phyloP scores from a whole-genome alignment of 108 stramenopile species.

The Cylindrotheca fusiformis region DNA sequence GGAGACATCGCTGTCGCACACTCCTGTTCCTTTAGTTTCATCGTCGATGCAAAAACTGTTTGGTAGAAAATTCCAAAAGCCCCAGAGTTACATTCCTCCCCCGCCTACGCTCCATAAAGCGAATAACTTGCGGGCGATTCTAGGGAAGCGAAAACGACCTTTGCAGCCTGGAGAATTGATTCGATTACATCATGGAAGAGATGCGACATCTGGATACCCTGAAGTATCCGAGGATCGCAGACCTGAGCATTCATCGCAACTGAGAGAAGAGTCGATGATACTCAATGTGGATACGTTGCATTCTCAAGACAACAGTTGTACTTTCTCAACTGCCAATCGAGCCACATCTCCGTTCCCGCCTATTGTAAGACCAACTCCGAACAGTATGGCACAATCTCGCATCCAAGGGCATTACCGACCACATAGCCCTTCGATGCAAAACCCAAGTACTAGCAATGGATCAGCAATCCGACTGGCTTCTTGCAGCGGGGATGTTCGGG shows the following conservation, averaged over 20 bases:
- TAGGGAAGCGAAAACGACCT: constrained; percentile 28
- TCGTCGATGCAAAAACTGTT: constrained; percentile 63
- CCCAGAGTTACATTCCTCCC: constrained; percentile 36
- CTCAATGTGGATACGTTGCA: too few species aligned
- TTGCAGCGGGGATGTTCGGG: neutral
- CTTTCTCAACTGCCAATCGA: neutral
- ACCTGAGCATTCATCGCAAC: neutral
- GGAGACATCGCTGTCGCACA: neutral
- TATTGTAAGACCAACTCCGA: neutral
- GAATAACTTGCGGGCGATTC: constrained; percentile 8
- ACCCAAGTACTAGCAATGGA: neutral
- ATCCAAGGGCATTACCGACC: neutral
- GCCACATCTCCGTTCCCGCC: neutral
- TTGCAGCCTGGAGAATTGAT: constrained; percentile 50
- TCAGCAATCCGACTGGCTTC: neutral
- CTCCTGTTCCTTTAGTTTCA: constrained; percentile 3
- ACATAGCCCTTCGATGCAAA: neutral
- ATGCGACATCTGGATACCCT: neutral
- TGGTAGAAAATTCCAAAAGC: constrained; percentile 56
- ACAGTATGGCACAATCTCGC: neutral
- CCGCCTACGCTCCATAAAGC: constrained; percentile 28
- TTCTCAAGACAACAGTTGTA: too few species aligned
- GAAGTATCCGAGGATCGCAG: neutral
- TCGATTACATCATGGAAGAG: constrained; percentile 27
- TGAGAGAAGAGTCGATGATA: too few species aligned